These are phyloP conservation scores for Rhodotorula sp. DNA, from an alignment of 1,284 basidiomycete genomes.

Conservation along the genomic window DNA sequence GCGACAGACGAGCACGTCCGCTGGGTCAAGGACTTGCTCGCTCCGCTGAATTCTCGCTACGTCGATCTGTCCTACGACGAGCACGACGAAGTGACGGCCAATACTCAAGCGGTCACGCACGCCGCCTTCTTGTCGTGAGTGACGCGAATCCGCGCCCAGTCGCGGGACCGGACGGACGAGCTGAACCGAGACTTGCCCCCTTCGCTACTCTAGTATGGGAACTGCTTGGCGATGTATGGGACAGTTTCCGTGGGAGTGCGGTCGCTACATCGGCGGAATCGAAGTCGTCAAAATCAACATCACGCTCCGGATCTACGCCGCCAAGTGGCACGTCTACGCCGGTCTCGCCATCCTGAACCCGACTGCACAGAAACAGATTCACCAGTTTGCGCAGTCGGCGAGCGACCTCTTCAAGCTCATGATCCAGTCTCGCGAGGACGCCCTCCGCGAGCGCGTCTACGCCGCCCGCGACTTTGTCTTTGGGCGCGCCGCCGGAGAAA, in stretches of 20 bases:
- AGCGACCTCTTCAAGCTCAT: conserved; percentile 95
- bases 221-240: conserved; percentile 83
- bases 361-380: conserved; percentile 81
- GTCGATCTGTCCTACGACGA: conserved; percentile 94
- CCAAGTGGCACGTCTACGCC: conserved; percentile 99
- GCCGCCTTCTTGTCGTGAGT: conserved; percentile 89
- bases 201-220: conserved; percentile 71
- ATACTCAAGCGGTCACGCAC: conserved; percentile 97
- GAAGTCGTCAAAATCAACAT: conserved; percentile 99
- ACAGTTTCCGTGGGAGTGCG: conserved; percentile 91
- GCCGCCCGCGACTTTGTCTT: conserved; percentile 78
- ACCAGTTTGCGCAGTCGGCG: conserved; percentile 80
- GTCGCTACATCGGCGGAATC: conserved; percentile 92
- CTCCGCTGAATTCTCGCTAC: conserved; percentile 78
- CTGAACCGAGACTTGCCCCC: neutral
- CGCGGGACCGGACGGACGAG: too few species aligned
- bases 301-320: conserved; percentile 90
- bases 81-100: conserved; percentile 93
- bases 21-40: conserved; percentile 80
- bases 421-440: conserved; percentile 71
- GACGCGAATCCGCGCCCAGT: too few species aligned
- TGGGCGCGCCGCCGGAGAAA: conserved; percentile 23
- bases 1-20: conserved; percentile 70
- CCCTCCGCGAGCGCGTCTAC: conserved; percentile 70
- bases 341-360: conserved; percentile 96